Evolutionary conservation across 2,329 filamentous ascomycete genomes (phyloP).

Genomic region (Periglandula ipomoeae): DNA sequence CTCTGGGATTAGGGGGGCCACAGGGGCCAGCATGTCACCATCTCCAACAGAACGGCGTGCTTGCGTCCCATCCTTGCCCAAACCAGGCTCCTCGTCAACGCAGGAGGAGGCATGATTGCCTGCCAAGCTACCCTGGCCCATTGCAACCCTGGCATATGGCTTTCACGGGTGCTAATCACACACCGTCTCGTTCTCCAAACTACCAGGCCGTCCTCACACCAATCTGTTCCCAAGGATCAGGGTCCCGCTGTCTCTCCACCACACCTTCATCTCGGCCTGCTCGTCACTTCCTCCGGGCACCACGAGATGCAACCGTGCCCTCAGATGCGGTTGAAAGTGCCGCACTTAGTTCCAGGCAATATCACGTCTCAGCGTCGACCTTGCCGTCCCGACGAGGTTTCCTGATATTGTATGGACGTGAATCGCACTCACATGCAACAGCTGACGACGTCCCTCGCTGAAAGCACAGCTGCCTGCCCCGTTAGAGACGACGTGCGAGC

Average conservation of each 20-base stretch:
- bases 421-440: too few species aligned
- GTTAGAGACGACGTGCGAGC: too few species aligned
- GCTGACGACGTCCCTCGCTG: too few species aligned
- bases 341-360: not conserved
- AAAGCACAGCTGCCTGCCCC: too few species aligned
- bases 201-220: too few species aligned
- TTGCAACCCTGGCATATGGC: not conserved
- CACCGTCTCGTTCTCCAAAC: not conserved
- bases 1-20: too few species aligned
- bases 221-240: not conserved
- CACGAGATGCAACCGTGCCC: not conserved
- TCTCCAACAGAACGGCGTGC: too few species aligned
- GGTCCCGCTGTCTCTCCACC: not conserved
- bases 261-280: not conserved
- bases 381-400: not conserved
- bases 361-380: not conserved
- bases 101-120: too few species aligned
- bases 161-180: not conserved
- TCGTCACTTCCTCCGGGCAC: not conserved
- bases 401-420: too few species aligned
- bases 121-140: too few species aligned
- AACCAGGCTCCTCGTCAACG: not conserved
- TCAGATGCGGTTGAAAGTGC: not conserved
- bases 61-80: not conserved
- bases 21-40: too few species aligned